A percentile compares a stretch with the other conserved stretches of the same genome.
Evolutionary conservation across 2,329 filamentous ascomycete species (phyloP).

Genomic region (Alternaria alternata): DNA sequence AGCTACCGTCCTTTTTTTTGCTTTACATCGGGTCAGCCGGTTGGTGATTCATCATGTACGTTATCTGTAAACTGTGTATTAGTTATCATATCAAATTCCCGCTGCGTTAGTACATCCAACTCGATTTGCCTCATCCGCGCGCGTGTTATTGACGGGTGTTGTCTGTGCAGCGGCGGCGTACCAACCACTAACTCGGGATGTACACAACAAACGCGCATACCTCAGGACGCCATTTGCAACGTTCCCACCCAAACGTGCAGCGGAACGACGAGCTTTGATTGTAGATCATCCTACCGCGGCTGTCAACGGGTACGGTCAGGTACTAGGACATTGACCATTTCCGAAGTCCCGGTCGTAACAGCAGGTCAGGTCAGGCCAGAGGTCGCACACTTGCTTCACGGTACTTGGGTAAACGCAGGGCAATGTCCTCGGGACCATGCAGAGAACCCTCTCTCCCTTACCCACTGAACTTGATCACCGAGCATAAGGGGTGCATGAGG

Average conservation of each 20-base stretch:
- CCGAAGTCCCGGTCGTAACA: slow-evolving; percentile 4
- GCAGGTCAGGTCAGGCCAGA: slow-evolving; percentile 3
- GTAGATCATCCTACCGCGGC: slow-evolving; percentile 12
- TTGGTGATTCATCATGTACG: neutral
- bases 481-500: slow-evolving; percentile 16
- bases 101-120: neutral
- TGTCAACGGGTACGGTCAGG: slow-evolving; percentile 9
- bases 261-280: slow-evolving; percentile 32
- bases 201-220: slow-evolving; percentile 12
- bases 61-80: neutral
- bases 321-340: slow-evolving; percentile 20
- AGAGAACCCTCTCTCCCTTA: neutral
- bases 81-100: neutral
- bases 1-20: neutral
- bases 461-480: slow-evolving; percentile 7
- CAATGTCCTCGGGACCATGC: neutral
- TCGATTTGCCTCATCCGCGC: slow-evolving; percentile 1
- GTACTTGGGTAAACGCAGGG: neutral
- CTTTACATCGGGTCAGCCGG: slow-evolving; percentile 4
- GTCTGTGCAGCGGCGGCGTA: slow-evolving; percentile 16
- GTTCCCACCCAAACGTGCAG: slow-evolving; percentile 13
- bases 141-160: neutral
- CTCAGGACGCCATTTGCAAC: slow-evolving; percentile 22
- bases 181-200: slow-evolving; percentile 2
- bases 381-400: neutral